Percentiles rank a stretch among this genome's conserved stretches.
phyloP scores from a whole-genome alignment of 73 alveolate species.

The Urostyla sp. region DNA sequence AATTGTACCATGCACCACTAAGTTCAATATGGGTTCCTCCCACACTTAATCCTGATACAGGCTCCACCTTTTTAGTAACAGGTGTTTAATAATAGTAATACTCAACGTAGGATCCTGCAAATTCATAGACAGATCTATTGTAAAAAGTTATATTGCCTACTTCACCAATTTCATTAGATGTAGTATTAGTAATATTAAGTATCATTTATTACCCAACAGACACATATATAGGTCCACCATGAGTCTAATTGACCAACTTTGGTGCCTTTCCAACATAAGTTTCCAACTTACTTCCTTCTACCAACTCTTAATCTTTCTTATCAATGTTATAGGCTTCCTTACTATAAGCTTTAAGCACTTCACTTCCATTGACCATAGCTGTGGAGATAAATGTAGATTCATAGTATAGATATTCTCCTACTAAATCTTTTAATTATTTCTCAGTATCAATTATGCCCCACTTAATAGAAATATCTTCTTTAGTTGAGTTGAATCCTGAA shows the following conservation, averaged over 20 bases:
- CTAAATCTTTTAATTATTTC: slow-evolving; percentile 34
- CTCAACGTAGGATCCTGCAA: slow-evolving; percentile 64
- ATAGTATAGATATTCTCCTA: slow-evolving; percentile 28
- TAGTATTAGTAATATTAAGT: slow-evolving; percentile 27
- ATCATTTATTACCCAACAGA: slow-evolving; percentile 65
- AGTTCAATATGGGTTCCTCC: slow-evolving; percentile 90
- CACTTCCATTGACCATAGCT: slow-evolving; percentile 15
- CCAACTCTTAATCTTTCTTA: slow-evolving; percentile 33
- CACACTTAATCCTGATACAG: slow-evolving; percentile 79
- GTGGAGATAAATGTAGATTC: slow-evolving; percentile 14
- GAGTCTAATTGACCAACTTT: slow-evolving; percentile 64
- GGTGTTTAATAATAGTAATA: slow-evolving; percentile 88
- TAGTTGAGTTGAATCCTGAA: slow-evolving; percentile 85
- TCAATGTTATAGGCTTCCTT: slow-evolving; percentile 50
- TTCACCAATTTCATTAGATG: slow-evolving; percentile 19
- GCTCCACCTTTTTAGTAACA: slow-evolving; percentile 79
- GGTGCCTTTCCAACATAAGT: slow-evolving; percentile 55
- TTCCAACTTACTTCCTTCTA: slow-evolving; percentile 48
- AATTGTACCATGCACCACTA: slow-evolving; percentile 91
- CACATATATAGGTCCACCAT: slow-evolving; percentile 78
- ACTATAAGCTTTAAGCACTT: slow-evolving; percentile 22
- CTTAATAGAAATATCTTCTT: slow-evolving; percentile 77
- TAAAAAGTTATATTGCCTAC: background rate
- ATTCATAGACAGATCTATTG: background rate
- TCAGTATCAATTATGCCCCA: slow-evolving; percentile 90